Conservation (phyloP, 805 yeast genomes). For the Sugiyamaella floridensis region DNA sequence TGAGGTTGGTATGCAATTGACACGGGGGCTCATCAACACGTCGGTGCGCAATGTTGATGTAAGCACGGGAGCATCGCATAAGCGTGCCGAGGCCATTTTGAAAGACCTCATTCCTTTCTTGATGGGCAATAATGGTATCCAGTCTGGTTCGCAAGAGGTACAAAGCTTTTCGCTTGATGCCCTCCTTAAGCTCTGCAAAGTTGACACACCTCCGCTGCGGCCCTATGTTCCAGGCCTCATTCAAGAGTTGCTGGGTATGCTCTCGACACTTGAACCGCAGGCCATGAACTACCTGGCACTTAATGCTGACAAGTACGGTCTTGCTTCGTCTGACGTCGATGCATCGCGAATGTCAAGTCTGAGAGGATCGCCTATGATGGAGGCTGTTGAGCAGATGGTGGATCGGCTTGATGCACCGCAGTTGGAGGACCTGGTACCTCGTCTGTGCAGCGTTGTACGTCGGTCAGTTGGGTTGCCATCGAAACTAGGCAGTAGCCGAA, state of each 20-base stretch:
- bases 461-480: constrained; percentile 85
- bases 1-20: constrained; percentile 63
- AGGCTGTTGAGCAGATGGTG: constrained; percentile 66
- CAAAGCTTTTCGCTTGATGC: constrained; percentile 71
- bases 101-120: constrained; percentile 67
- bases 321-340: constrained; percentile 67
- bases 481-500: constrained; percentile 74
- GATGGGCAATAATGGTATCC: constrained; percentile 68
- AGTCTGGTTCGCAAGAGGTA: constrained; percentile 83
- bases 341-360: constrained; percentile 66
- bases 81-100: constrained; percentile 43
- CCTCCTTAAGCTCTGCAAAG: constrained; percentile 60
- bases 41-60: constrained; percentile 52
- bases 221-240: constrained; percentile 65
- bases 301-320: constrained; percentile 82
- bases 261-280: constrained; percentile 91
- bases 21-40: constrained; percentile 57
- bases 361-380: constrained; percentile 83
- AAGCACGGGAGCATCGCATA: constrained; percentile 33
- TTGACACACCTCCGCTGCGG: constrained; percentile 48
- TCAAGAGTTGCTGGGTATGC: constrained; percentile 58
- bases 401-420: constrained; percentile 47
- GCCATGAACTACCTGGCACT: constrained; percentile 75
- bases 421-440: constrained; percentile 43
- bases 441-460: constrained; percentile 50